Evolutionary conservation across 768 basidiomycete genomes (phyloP), one percentile per base, ranked within the genome.

Genomic region (Candolleomyces eurysporus): DNA sequence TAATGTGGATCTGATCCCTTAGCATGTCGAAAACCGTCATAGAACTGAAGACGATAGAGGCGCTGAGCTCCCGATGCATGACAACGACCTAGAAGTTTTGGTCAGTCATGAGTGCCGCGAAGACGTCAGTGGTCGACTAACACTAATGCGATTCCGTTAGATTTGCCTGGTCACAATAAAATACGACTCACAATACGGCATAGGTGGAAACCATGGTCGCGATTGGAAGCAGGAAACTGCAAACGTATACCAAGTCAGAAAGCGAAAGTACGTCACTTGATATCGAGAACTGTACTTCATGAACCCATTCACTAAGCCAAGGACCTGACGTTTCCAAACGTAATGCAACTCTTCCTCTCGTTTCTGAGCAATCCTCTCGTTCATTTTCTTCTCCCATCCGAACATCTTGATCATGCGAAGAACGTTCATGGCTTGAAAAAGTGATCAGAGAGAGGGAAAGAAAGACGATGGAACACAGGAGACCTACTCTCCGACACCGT

Each of bases 361-460:
- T 65, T 85, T 85, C 45, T 80, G 78, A n/a, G 77, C 71, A 46
- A 92, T 76, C 54, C 77, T 78, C 9, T 79, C 73, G 50, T 79
- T 75, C 68, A 87, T 81, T 52, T 83, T 79, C 60, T 82, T 82
- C 79, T 87, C 80, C 80, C 89, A 82, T 16, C 79, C 90, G 65
- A 91, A 90, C 43, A 90, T 73, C 71, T 91, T 91, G 66, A 89
- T 76, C 84, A 89, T 88, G 19, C 87, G 81, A 11, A 89, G 68
- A n/a, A 84, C 80, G 61, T 78, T 80, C 71, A 86, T 78, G 3
- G 78, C 84, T 84, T 56, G 8, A 46, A 48, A 72, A 48, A 75
- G 45, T 73, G 73, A 22, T 52, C 21, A n/a, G 26, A 16, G 4
- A 52, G 13, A 22, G 42, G 21, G 30, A n/a, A 21, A 36, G 40